A percentile compares a stretch with the other conserved stretches of the same genome.
These are phyloP conservation scores for Rossbeevera mucosa DNA, from an alignment of 768 basidiomycete species.

Conservation along the genomic window DNA sequence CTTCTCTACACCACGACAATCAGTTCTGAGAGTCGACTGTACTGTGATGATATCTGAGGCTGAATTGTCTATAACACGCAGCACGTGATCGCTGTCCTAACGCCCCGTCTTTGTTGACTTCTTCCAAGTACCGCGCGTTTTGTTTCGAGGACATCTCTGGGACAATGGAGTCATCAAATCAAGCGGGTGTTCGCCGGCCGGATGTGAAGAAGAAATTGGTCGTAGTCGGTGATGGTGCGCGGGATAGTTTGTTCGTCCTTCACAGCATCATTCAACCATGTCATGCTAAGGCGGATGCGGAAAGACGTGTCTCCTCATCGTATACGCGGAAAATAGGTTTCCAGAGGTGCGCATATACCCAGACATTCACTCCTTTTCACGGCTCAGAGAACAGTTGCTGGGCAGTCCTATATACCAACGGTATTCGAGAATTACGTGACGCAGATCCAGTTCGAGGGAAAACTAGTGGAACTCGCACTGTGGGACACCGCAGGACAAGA, in stretches of 20 bases:
- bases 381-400: slow-evolving; percentile 13
- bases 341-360: slow-evolving; percentile 66
- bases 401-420: slow-evolving; percentile 85
- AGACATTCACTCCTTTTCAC: slow-evolving; percentile 4
- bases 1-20: too few relatives aligned
- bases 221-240: slow-evolving; percentile 81
- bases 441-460: slow-evolving; percentile 79
- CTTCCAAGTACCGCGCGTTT: neutral
- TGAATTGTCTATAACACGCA: neutral
- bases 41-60: too few relatives aligned
- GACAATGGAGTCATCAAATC: slow-evolving; percentile 26
- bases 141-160: neutral
- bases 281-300: slow-evolving; percentile 67
- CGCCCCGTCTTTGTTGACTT: neutral
- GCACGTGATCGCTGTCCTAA: slow-evolving; percentile 17
- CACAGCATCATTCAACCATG: slow-evolving; percentile 22
- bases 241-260: slow-evolving; percentile 27
- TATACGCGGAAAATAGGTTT: slow-evolving; percentile 94
- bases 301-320: slow-evolving; percentile 94
- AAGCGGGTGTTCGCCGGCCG: slow-evolving; percentile 47
- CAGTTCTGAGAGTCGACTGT: too few relatives aligned
- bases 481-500: slow-evolving; percentile 99
- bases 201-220: slow-evolving; percentile 85
- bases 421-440: slow-evolving; percentile 95
- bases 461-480: slow-evolving; percentile 90